Evolutionary conservation across 2,329 filamentous ascomycete species (phyloP), one percentile per base, ranked within the genome.

Genomic region (Diaporthe citri): DNA sequence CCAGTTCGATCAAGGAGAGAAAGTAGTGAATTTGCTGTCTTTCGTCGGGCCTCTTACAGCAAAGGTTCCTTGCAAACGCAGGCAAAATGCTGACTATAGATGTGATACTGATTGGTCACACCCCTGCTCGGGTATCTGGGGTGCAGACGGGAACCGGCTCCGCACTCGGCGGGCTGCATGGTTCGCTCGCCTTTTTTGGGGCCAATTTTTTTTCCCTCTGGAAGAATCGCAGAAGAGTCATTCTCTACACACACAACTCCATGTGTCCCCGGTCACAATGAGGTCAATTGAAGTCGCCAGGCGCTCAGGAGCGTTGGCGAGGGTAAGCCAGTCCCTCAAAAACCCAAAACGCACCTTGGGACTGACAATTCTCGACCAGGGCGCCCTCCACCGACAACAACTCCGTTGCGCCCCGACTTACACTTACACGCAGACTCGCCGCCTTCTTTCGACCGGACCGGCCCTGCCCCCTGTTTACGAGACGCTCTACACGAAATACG

Each of bases 401-500:
- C 75, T 79, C 77, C 78, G 79, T 81, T 77, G 69, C 78, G 83
- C 76, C 79, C 83, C 59, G 74, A 77, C 75, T 55, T 28, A 69
- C 31, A 77, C 75, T 55, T 28, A 69, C 31, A 69, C 64, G n/a
- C 64, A 52, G 73, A 72, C 74, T 77, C 75, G 75, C 46, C 75
- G 74, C 34, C 77, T 80, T 31, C 81, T 86, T 76, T 87, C 86
- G 60, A 84, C 82, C 66, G 82, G 82, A 75, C 82, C 83, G 72
- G 81, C 84, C 17, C 85, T 90, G 56, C 87, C 89, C 25, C 94
- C 95, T 62, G 94, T 94, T 39, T 98, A 98, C 85, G 89, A 93
- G 79, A 95, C 93, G 84, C 93, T 98, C 70, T 89, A 96, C 82
- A 90, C 89, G 81, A 94, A 93, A 79, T 93, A 98, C 77, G 88